Evolutionary conservation across 2,329 filamentous ascomycete species (phyloP).

Genomic region (Aureobasidium musti): DNA sequence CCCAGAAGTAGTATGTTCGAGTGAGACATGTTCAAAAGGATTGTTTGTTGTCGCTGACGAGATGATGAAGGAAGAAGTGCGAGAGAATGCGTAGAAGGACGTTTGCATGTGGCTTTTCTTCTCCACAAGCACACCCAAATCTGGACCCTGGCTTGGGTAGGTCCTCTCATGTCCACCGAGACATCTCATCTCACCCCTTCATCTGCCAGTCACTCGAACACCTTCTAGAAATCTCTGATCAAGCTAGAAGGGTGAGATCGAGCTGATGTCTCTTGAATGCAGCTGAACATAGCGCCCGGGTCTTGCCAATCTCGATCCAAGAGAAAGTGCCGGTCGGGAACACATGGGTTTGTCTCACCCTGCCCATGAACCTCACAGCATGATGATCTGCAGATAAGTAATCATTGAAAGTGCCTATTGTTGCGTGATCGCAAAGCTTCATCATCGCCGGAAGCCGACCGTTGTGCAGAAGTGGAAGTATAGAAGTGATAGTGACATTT

Average conservation of each 20-base stretch:
- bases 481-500: background rate
- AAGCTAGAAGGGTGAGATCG: background rate
- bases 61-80: slow-evolving; percentile 11
- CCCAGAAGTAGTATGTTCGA: background rate
- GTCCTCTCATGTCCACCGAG: background rate
- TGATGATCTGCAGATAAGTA: slow-evolving; percentile 2
- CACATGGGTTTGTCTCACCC: slow-evolving; percentile 1
- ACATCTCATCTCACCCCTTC: slow-evolving; percentile 7
- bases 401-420: background rate
- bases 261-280: background rate
- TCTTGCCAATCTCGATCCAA: background rate
- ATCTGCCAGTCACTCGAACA: background rate
- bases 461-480: background rate
- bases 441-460: background rate
- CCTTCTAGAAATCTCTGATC: slow-evolving; percentile 10
- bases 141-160: background rate
- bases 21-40: slow-evolving; percentile 24
- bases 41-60: slow-evolving; percentile 1
- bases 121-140: background rate
- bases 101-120: background rate
- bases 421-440: background rate
- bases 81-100: background rate
- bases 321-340: background rate
- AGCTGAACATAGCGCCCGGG: background rate
- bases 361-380: background rate